These are phyloP conservation scores for Achaetomiella virescens DNA, from an alignment of 495 filamentous ascomycete genomes.

Conservation along the genomic window DNA sequence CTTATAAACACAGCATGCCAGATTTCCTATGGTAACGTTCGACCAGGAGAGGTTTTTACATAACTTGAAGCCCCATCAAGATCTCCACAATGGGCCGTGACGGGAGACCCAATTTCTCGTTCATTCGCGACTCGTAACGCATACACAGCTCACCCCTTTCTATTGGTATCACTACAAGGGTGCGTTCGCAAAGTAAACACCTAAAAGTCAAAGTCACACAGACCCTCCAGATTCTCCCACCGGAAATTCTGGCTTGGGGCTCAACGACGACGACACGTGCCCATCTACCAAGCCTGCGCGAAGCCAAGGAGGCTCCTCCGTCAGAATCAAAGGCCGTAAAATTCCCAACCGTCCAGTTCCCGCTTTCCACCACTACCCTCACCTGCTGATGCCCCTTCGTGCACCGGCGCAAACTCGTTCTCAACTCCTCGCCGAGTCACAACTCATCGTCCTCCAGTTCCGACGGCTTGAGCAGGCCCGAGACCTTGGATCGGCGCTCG, in stretches of 20 bases:
- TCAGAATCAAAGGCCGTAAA: constrained; percentile 46
- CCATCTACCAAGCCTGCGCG: not conserved
- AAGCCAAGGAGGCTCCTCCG: not conserved
- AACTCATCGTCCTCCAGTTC: constrained; percentile 94
- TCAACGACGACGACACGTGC: not conserved
- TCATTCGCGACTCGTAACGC: too few relatives aligned
- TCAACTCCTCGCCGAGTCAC: constrained; percentile 66
- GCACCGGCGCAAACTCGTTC: constrained; percentile 49
- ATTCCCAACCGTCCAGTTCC: constrained; percentile 47
- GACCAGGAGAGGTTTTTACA: too few relatives aligned
- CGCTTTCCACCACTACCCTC: constrained; percentile 19
- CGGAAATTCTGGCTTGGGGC: not conserved
- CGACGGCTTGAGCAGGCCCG: constrained; percentile 84
- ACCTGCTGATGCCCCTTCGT: constrained; percentile 11
- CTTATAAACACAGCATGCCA: too few relatives aligned
- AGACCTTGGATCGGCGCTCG: constrained; percentile 84
- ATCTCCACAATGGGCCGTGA: too few relatives aligned
- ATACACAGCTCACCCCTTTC: constrained; percentile 13
- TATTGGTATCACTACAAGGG: constrained; percentile 32
- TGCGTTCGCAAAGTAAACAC: not conserved
- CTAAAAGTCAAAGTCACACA: not conserved
- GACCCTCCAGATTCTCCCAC: not conserved
- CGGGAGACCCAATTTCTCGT: not conserved
- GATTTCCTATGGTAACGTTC: too few relatives aligned
- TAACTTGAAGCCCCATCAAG: too few relatives aligned